phyloP scores from a whole-genome alignment of 495 filamentous ascomycete species.

The Cairneyella variabilis region DNA sequence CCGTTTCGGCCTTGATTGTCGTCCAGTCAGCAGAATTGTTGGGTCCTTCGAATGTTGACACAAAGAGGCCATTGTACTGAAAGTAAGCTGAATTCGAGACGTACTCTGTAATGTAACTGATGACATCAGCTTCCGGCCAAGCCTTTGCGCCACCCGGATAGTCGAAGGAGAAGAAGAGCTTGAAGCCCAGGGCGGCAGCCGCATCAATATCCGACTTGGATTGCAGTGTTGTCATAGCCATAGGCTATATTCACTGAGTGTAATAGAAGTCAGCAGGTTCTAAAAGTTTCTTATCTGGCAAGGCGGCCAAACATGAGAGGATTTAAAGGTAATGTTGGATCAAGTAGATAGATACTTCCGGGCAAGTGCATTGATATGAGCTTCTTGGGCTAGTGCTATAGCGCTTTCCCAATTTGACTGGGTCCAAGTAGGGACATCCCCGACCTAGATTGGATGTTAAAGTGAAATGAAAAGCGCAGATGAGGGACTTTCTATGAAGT shows the following conservation, averaged over 20 bases:
- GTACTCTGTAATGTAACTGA: conserved; percentile 52
- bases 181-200: conserved; percentile 2
- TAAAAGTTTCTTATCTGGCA: too few species aligned
- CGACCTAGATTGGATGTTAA: too few species aligned
- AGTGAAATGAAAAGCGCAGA: too few species aligned
- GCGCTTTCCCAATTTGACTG: too few species aligned
- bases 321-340: too few species aligned
- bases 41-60: conserved; percentile 70
- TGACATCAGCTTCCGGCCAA: conserved; percentile 51
- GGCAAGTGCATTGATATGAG: too few species aligned
- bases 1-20: neutral
- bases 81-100: conserved; percentile 49
- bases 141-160: conserved; percentile 15
- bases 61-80: conserved; percentile 53
- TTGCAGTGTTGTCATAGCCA: conserved; percentile 12
- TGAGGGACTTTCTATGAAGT: too few species aligned
- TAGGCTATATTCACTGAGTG: conserved; percentile 15
- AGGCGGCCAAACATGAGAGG: too few species aligned
- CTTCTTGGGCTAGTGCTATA: too few species aligned
- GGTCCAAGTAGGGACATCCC: too few species aligned
- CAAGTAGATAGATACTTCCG: too few species aligned
- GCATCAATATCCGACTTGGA: conserved; percentile 16
- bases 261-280: too few species aligned
- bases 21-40: conserved; percentile 55
- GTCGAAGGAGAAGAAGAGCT: conserved; percentile 21